These are phyloP conservation scores for Viridothelium virens DNA, from an alignment of 495 filamentous ascomycete species.

Conservation along the genomic window DNA sequence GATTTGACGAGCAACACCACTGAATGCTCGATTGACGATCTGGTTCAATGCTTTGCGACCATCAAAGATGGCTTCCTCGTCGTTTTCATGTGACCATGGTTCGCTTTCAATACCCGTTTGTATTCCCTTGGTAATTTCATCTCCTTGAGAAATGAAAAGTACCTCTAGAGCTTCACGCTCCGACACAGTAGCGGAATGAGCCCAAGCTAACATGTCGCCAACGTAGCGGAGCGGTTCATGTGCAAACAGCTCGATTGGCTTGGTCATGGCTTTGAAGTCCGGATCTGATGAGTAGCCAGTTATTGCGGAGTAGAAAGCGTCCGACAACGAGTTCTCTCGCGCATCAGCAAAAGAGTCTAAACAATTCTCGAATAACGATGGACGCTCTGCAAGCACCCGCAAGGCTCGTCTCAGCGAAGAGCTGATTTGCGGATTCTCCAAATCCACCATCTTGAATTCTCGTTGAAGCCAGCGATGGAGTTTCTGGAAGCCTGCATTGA, in stretches of 20 bases:
- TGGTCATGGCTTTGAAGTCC: constrained; percentile 49
- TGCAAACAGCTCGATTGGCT: constrained; percentile 89
- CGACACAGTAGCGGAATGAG: constrained; percentile 85
- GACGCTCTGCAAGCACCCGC: constrained; percentile 80
- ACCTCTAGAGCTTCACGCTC: constrained; percentile 89
- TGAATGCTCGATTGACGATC: constrained; percentile 78
- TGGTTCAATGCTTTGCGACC: constrained; percentile 76
- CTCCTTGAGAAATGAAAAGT: constrained; percentile 85
- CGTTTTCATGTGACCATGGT: constrained; percentile 61
- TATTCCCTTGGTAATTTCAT: constrained; percentile 79
- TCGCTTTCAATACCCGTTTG: constrained; percentile 79
- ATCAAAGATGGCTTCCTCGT: constrained; percentile 60
- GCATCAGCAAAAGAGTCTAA: constrained; percentile 91
- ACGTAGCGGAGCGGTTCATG: constrained; percentile 90
- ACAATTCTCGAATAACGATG: constrained; percentile 85
- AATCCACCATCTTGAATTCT: constrained; percentile 84
- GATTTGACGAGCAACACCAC: constrained; percentile 66
- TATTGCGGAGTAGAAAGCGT: constrained; percentile 83
- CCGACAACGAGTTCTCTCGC: constrained; percentile 75
- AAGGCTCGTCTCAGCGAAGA: constrained; percentile 76
- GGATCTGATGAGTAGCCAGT: constrained; percentile 55
- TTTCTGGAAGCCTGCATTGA: constrained; percentile 92
- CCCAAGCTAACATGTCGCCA: constrained; percentile 97
- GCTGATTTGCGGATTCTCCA: constrained; percentile 91
- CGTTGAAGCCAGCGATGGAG: constrained; percentile 89